Evolutionary conservation across 345 rosid species (phyloP), one percentile per base, ranked within the genome.

Genomic region (Boechera stricta): DNA sequence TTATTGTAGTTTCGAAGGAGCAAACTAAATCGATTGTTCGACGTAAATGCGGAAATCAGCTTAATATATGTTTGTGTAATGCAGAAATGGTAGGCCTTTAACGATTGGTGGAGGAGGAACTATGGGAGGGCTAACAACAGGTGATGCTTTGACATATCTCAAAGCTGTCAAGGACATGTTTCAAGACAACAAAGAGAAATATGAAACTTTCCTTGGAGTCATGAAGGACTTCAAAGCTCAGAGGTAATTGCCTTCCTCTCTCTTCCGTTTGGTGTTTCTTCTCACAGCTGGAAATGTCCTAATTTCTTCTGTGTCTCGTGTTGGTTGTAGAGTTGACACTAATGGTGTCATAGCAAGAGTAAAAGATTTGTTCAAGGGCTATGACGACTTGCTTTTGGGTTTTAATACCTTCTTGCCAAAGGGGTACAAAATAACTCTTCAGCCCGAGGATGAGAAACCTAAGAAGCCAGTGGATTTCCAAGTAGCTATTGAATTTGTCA

Each of bases 211-310:
- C 72, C 97, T 94, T 77, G 97, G 89, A 74, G 96, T 94, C 63
- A 94, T 94, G 99, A 94, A 92, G 79, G 99, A 92, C 81, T 94
- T 92, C 73, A 92, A 92, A 85, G 97, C 98, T 54, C 99, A 93
- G 79, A 91, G 93, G 99, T 93, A 51, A 56, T 16, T 42, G 11
- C 29, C 47, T 9, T 55, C 45, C 41, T 63, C 39, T 63, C 61
- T 47, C 62, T 47, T 79, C 11, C 44, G 13, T 55, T 65, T 56
- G 44, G 15, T 71, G 38, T 29, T 29, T 57, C 35, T 64, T 55
- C 36, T 39, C 15, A 16, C 18, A 62, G 2, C 12, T 21, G 0
- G 6, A 35, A 45, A 6, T 69, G 28, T 72, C 29, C 5, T 72
- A 21, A 66, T 72, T 32, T 71, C 2, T 66, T 71, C 1, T 12